Evolutionary conservation across 2,329 filamentous ascomycete genomes (phyloP), one percentile per base, ranked within the genome.

Genomic region (Aspergillus sp.): DNA sequence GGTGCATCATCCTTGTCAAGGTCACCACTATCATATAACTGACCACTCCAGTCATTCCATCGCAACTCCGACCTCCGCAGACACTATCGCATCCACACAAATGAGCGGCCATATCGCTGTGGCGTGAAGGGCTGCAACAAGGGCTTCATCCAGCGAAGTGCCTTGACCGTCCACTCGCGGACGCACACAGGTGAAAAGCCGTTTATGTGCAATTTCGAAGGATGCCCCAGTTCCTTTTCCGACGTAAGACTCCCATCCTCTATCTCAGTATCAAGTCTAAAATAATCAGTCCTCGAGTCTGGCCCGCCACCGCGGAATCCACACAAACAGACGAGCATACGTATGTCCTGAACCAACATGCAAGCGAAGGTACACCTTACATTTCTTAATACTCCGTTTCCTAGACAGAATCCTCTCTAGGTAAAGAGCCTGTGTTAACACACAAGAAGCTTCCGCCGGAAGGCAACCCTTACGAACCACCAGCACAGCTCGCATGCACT

Each of bases 121-220:
- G 76, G 69, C 1, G 72, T 77, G 48, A 69, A 73, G 51, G 74
- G 75, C 58, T 79, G 77, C 68, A 75, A 74, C 56, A 79, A 79
- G 66, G 79, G 75, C 63, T 79, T 79, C 61, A 79, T 79, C 59
- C 77, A 79, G 62, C 75, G 77, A 56, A 79, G 77, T 62, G 77
- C 77, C 23, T 65, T 79, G 65, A 79, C 77, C 15, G 73, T 79
- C 46, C 74, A 79, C 64, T 73, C 75, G 35, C 70, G 76, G 45
- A 77, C 76, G 27, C 74, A 78, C 64, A 77, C 76, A 6, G 76
- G 76, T 39, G 76, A 78, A 62, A 77, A 79, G 61, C 77, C 74
- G 43, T 73, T 78, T 69, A 71, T 74, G 45, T 75, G 73, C 64
- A 74, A 77, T 50, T 69, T 74, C 60, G 72, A 74, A 59, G 74